Evolutionary conservation across 768 basidiomycete genomes (phyloP), one percentile per base, ranked within the genome.

Genomic region (Cystoderma amianthinum): DNA sequence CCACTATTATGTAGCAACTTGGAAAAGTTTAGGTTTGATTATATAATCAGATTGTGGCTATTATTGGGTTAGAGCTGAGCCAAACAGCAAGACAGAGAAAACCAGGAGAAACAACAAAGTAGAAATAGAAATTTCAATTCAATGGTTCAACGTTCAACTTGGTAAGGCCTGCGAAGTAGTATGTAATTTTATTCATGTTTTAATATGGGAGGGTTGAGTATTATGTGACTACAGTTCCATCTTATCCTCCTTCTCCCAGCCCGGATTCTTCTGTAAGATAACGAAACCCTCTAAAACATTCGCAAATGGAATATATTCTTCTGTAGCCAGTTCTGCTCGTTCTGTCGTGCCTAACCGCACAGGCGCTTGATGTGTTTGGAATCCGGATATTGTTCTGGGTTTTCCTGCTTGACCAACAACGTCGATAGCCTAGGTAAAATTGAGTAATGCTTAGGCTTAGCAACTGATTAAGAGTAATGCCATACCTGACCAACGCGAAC

Each of bases 391-490:
- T 38, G 92, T 93, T 46, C 91, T 75, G 46, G 96, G 90, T 61
- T 97, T 98, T 32, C 96, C 96, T 0, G 96, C 96, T 64, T 97
- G 89, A 12, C 95, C 96, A 36, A 99, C 89, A 37, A 96, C 91
- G 55, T 99, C 95, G 49, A 98, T 85, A 3, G 96, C 96, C 79
- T 95, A 61, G 12, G 21, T 39, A 23, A 40, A 12, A 22, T 7
- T 30, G 25, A n/a, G n/a, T 15, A 38, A 30, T 30, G 28, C 10
- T 9, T 15, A 30, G 15, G 15, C 28, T 9, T 15, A 30, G 28
- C 15, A n/a, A n/a, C 28, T 9, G 28, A 9, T 15, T 4, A 32
- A 44, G 16, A 19, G 10, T 22, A 32, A 25, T n/a, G 25, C 52
- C 73, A 53, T 56, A 84, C 85, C 65, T 87, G 86, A 13, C 96